A percentile compares a stretch with the other conserved stretches of the same genome.
Evolutionary conservation across 257 asterid species (phyloP).

Genomic region (Solanum ossicruentum): DNA sequence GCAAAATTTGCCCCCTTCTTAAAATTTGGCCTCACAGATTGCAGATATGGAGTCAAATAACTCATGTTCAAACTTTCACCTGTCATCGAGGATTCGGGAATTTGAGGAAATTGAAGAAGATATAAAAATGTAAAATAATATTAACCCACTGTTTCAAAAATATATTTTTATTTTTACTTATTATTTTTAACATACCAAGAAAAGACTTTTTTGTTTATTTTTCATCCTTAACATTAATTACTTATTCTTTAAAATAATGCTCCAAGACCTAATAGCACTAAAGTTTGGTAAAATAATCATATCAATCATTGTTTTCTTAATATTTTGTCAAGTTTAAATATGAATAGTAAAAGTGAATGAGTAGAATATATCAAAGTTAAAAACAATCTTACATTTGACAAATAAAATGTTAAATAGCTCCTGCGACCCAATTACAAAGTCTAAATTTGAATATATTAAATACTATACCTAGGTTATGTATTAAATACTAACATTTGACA

Average conservation of each 20-base stretch:
- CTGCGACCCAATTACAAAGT: neutral
- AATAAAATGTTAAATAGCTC: neutral
- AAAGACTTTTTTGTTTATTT: too few relatives aligned
- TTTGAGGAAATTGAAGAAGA: neutral
- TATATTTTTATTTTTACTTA: too few relatives aligned
- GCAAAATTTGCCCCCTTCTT: slow-evolving; percentile 40
- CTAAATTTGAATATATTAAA: neutral
- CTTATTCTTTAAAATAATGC: too few relatives aligned
- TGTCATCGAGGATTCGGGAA: neutral
- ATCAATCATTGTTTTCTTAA: too few relatives aligned
- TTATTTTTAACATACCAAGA: too few relatives aligned
- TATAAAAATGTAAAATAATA: neutral
- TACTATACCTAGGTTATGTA: neutral
- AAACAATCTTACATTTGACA: too few relatives aligned
- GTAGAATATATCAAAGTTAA: too few relatives aligned
- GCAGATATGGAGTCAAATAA: slow-evolving; percentile 29
- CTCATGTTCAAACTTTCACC: slow-evolving; percentile 19
- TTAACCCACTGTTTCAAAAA: neutral
- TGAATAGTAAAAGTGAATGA: too few relatives aligned
- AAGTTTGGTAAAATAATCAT: too few relatives aligned
- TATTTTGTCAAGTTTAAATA: too few relatives aligned
- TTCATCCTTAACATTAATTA: too few relatives aligned
- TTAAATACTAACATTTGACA: neutral
- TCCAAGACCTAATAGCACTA: too few relatives aligned
- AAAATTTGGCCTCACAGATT: slow-evolving; percentile 20